A percentile compares a stretch with the other conserved stretches of the same genome.
phyloP scores from a whole-genome alignment of 495 filamentous ascomycete genomes.

The Podospora pseudopauciseta region DNA sequence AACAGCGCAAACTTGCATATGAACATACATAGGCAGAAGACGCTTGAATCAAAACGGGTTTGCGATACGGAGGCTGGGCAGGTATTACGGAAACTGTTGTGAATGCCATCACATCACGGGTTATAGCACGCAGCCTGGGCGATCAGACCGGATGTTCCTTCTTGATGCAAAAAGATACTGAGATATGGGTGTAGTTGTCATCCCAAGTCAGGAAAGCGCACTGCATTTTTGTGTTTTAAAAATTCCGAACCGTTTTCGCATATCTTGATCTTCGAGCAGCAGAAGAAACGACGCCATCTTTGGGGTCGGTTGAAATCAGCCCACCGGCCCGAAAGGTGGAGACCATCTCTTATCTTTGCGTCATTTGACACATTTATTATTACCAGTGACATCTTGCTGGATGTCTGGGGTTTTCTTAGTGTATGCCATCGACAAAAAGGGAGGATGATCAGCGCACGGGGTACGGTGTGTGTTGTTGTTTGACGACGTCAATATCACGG shows the following conservation, averaged over 20 bases:
- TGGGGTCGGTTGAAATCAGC: background rate
- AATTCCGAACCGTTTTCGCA: slow-evolving; percentile 1
- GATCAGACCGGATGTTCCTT: background rate
- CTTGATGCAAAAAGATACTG: too few relatives aligned
- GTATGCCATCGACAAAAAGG: too few relatives aligned
- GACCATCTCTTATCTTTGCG: background rate
- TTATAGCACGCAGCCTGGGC: background rate
- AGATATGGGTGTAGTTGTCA: background rate
- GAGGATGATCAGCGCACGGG: too few relatives aligned
- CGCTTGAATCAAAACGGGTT: background rate
- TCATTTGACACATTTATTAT: background rate
- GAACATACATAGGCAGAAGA: too few relatives aligned
- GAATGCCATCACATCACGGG: background rate
- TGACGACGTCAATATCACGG: background rate
- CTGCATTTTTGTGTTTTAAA: background rate
- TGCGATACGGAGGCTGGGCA: background rate
- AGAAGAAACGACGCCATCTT: background rate
- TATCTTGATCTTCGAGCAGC: too few relatives aligned
- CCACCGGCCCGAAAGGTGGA: background rate
- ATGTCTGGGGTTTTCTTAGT: too few relatives aligned
- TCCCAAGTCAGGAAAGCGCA: slow-evolving; percentile 7
- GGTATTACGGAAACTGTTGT: background rate
- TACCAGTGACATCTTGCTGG: too few relatives aligned
- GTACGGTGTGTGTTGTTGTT: background rate
- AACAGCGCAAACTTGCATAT: too few relatives aligned